A percentile compares a stretch with the other conserved stretches of the same genome.
Evolutionary conservation across 2,329 filamentous ascomycete species (phyloP).

Genomic region (Aspergillus sojae): DNA sequence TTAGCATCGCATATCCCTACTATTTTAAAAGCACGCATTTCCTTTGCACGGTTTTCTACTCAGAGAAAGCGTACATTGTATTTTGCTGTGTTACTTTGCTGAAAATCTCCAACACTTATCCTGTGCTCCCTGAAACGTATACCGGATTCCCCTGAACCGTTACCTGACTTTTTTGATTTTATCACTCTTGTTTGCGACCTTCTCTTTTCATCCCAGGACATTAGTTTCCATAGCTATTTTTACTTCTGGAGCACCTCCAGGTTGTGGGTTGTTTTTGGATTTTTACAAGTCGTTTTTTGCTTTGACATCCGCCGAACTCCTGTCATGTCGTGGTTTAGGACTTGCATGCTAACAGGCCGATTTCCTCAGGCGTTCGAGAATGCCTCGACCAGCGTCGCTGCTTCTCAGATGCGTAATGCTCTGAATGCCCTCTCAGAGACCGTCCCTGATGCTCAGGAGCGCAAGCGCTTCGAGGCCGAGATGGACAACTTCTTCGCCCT

Average conservation of each 20-base stretch:
- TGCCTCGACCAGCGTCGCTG: conserved; percentile 96
- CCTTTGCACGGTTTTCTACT: not conserved
- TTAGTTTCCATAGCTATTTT: too few relatives aligned
- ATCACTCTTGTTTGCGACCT: not conserved
- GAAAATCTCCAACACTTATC: too few relatives aligned
- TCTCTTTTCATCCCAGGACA: too few relatives aligned
- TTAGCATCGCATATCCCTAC: not conserved
- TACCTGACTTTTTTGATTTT: not conserved
- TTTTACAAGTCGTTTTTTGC: not conserved
- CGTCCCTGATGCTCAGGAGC: conserved; percentile 74
- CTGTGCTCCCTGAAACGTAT: not conserved
- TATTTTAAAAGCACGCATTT: not conserved
- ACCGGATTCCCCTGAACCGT: not conserved
- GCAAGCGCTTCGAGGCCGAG: conserved; percentile 91
- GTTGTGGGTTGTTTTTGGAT: too few relatives aligned
- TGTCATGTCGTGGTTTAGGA: not conserved
- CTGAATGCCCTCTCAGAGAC: conserved; percentile 90
- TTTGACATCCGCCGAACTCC: not conserved
- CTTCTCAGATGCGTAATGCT: conserved; percentile 98
- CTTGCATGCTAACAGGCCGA: not conserved
- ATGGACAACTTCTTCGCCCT: conserved; percentile 99
- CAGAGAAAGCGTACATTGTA: not conserved
- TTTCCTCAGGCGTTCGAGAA: conserved; percentile 90
- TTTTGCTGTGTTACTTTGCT: not conserved
- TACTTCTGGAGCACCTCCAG: too few relatives aligned